These are phyloP conservation scores for Penicillium italicum DNA, from an alignment of 2,329 filamentous ascomycete species.

Conservation along the genomic window DNA sequence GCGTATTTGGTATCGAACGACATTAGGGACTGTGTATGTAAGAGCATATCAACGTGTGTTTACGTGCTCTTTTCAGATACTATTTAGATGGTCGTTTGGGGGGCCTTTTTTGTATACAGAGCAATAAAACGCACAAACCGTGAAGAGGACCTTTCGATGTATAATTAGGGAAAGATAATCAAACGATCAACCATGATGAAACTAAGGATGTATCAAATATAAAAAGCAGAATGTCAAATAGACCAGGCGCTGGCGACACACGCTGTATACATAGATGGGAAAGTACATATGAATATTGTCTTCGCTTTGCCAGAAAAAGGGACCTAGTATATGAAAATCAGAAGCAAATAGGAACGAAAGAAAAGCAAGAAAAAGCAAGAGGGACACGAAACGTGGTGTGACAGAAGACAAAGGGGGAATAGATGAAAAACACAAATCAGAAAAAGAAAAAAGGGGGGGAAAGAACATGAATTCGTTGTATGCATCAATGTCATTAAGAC, in stretches of 20 bases:
- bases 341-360: not conserved
- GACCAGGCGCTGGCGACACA: not conserved
- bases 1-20: too few relatives aligned
- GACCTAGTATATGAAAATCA: not conserved
- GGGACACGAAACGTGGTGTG: too few relatives aligned
- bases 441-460: not conserved
- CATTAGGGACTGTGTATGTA: too few relatives aligned
- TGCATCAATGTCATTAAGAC: slow-evolving; percentile 8
- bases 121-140: too few relatives aligned
- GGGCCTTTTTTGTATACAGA: too few relatives aligned
- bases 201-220: not conserved
- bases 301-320: not conserved
- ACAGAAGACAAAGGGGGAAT: not conserved
- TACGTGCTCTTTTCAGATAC: too few relatives aligned
- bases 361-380: not conserved
- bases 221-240: not conserved
- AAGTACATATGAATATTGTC: not conserved
- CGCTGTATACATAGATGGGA: not conserved
- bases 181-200: too few relatives aligned
- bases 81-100: too few relatives aligned
- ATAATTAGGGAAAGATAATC: not conserved
- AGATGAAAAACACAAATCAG: not conserved
- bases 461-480: not conserved
- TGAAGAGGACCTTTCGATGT: too few relatives aligned
- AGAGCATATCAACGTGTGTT: too few relatives aligned